phyloP scores from a whole-genome alignment of 2,329 filamentous ascomycete genomes.

The Xylaria sp. region DNA sequence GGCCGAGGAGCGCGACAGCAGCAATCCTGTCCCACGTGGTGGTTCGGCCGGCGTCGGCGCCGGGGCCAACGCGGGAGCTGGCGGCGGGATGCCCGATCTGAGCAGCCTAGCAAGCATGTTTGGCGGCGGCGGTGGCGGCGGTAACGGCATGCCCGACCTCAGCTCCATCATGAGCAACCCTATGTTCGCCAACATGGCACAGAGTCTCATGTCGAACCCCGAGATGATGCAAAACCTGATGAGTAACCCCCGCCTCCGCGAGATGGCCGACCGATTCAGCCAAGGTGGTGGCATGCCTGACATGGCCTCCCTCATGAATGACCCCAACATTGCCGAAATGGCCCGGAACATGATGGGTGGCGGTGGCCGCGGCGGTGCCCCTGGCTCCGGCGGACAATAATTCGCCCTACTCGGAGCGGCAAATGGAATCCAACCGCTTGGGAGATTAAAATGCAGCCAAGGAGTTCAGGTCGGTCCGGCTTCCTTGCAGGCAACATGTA shows the following conservation, averaged over 20 bases:
- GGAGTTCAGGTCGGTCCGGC: background rate
- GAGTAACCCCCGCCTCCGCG: conserved; percentile 88
- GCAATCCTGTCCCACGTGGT: conserved; percentile 57
- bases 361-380: conserved; percentile 41
- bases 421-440: background rate
- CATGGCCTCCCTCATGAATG: conserved; percentile 85
- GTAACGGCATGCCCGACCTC: conserved; percentile 86
- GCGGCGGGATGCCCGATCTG: conserved; percentile 76
- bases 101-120: conserved; percentile 77
- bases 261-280: conserved; percentile 86
- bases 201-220: conserved; percentile 97
- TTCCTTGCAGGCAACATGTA: background rate
- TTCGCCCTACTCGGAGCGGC: background rate
- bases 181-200: conserved; percentile 97
- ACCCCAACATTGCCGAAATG: conserved; percentile 93
- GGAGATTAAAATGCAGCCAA: background rate
- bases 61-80: conserved; percentile 59
- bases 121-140: conserved; percentile 65
- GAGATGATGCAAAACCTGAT: conserved; percentile 92
- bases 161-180: conserved; percentile 93
- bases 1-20: conserved; percentile 60
- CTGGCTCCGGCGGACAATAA: conserved; percentile 41
- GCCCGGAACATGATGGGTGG: conserved; percentile 53
- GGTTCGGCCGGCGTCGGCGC: conserved; percentile 49
- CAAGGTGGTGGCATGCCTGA: conserved; percentile 89